Base-by-base conservation (phyloP, 495 filamentous ascomycete genomes). In the Neurospora sp. region DNA sequence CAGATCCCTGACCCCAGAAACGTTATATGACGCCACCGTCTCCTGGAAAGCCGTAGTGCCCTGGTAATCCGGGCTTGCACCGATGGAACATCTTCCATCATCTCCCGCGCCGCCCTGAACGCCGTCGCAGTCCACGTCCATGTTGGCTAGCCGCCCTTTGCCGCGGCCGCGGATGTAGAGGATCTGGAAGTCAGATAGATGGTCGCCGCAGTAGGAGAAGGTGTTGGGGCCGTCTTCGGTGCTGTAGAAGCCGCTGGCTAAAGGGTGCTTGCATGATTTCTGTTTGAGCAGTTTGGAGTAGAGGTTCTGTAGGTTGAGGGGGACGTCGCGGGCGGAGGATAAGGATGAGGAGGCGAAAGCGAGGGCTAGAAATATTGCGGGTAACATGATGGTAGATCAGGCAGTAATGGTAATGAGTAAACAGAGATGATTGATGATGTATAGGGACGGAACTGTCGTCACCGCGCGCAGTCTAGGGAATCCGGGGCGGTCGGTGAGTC, bases 41-140 rank as follows among this genome's bases (percentile, higher is more conserved):
- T 87, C 82, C 41, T 83, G 78, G 78, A 90, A 91, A 0, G 86
- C 81, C 0, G 90, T 91, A 22, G 81, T 73, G n/a, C 76, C 75
- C 75, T 91, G 89, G 7, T 83, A 85, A 59, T 84, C 83, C 0
- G 75, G 79, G 65, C 87, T 87, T 38, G 83, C 81, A 10, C 42
- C 70, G 9, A 40, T 1, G 20, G 76, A 77, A 71, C 89, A 89
- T 4, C 82, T 77, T 16, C 82, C 82, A 53, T 84, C 82, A 69
- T 86, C 31, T 5, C 31, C 31, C 31, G 31, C 31, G 31, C 31
- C 31, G 0, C 31, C 78, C 69, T 87, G 83, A 0, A 79, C 76
- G 4, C 90, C 90, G 74, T 92, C 90, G 76, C 90, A 91, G 80
- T 92, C 90, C 45, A 92, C 83, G 75, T 92, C 90, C 88, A 91